Percentiles rank a stretch among this genome's conserved stretches.
phyloP scores from a whole-genome alignment of 2,329 filamentous ascomycete species.

The Parasarocladium wereldwijsianum region DNA sequence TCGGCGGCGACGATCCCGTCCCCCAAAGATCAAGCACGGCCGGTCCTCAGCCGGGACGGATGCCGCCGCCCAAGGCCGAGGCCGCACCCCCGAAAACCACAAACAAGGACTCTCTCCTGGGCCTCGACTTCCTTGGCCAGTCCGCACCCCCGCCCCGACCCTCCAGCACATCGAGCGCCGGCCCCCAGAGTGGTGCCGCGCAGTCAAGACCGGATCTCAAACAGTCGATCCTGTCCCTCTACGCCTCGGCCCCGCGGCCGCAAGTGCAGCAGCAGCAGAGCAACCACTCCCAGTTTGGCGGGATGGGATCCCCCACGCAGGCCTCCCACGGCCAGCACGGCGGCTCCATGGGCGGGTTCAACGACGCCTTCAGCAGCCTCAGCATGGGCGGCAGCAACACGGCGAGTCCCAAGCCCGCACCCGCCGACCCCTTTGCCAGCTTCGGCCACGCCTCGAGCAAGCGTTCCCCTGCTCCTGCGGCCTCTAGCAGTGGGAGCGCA shows the following conservation, averaged over 20 bases:
- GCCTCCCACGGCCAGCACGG: slow-evolving; percentile 29
- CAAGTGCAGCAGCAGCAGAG: slow-evolving; percentile 39
- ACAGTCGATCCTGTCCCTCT: slow-evolving; percentile 91
- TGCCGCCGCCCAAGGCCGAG: slow-evolving; percentile 44
- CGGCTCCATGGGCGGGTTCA: slow-evolving; percentile 45
- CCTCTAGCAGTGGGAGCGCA: slow-evolving; percentile 19
- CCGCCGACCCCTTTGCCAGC: slow-evolving; percentile 44
- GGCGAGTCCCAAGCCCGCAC: slow-evolving; percentile 26
- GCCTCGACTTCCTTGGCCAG: slow-evolving; percentile 81
- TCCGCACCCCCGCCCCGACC: slow-evolving; percentile 60
- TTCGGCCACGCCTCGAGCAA: slow-evolving; percentile 27
- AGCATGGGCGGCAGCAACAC: slow-evolving; percentile 23
- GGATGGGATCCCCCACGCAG: slow-evolving; percentile 43
- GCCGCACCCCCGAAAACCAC: slow-evolving; percentile 53
- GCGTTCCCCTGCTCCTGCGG: slow-evolving; percentile 17
- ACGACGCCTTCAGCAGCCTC: slow-evolving; percentile 53
- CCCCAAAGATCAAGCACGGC: slow-evolving; percentile 61
- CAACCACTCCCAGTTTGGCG: slow-evolving; percentile 50
- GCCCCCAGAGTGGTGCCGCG: slow-evolving; percentile 30
- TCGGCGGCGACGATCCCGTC: slow-evolving; percentile 59
- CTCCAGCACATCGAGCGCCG: slow-evolving; percentile 61
- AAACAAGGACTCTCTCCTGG: slow-evolving; percentile 82
- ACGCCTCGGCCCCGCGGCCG: slow-evolving; percentile 72
- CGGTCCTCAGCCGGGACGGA: slow-evolving; percentile 44
- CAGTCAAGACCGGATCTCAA: slow-evolving; percentile 86